Conservation (phyloP, 108 stramenopile species). For the Schizochytrium sp. region DNA sequence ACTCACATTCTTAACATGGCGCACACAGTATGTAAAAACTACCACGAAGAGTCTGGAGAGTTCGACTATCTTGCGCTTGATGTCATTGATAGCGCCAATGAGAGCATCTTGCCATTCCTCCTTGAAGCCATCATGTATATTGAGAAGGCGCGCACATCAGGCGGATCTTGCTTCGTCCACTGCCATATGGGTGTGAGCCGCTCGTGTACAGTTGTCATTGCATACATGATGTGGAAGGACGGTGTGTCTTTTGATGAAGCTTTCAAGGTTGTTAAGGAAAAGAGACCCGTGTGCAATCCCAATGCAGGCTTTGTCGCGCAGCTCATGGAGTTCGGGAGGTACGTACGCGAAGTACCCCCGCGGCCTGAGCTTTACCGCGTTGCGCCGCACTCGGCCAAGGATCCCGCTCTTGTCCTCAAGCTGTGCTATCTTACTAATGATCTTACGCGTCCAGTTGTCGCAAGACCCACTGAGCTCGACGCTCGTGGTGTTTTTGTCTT, state of each 20-base stretch:
- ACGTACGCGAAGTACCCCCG: not conserved
- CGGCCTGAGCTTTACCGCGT: conserved; percentile 50
- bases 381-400: conserved; percentile 34
- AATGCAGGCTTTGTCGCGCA: conserved; percentile 57
- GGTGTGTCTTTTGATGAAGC: conserved; percentile 12
- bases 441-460: conserved; percentile 26
- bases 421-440: conserved; percentile 13
- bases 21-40: conserved; percentile 61
- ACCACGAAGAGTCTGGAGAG: conserved; percentile 21
- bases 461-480: conserved; percentile 37
- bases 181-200: conserved; percentile 59
- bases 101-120: conserved; percentile 33
- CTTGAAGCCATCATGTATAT: conserved; percentile 50
- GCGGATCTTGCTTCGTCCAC: conserved; percentile 38
- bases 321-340: not conserved
- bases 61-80: conserved; percentile 58
- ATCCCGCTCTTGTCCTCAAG: conserved; percentile 54
- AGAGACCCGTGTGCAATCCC: conserved; percentile 53
- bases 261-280: not conserved
- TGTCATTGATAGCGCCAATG: conserved; percentile 48
- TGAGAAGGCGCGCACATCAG: conserved; percentile 55
- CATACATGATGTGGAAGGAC: conserved; percentile 52
- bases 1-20: conserved; percentile 60
- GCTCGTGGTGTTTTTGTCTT: conserved; percentile 32
- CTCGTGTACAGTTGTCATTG: conserved; percentile 55